These are phyloP conservation scores for Syzygium aqueum DNA, from an alignment of 345 rosid genomes.

Conservation along the genomic window DNA sequence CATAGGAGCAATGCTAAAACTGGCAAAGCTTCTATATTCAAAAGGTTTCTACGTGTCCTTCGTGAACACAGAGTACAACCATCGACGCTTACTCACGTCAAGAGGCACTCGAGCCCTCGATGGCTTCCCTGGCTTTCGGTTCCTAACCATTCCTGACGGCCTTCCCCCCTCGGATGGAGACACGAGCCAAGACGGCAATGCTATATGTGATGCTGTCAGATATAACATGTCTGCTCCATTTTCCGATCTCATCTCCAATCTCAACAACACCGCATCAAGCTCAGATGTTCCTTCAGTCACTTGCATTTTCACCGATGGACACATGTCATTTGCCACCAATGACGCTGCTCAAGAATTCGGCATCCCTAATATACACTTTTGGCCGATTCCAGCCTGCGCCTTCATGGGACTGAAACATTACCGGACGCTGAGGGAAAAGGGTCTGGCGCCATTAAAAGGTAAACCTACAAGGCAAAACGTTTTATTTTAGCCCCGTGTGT, in stretches of 20 bases:
- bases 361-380: background rate
- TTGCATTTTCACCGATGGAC: slow-evolving; percentile 3
- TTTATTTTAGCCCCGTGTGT: background rate
- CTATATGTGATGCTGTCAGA: background rate
- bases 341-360: background rate
- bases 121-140: slow-evolving; percentile 1
- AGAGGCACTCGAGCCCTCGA: background rate
- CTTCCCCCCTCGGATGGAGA: background rate
- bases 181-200: background rate
- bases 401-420: background rate
- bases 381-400: background rate
- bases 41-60: slow-evolving; percentile 1
- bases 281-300: background rate
- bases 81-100: background rate
- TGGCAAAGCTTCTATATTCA: background rate
- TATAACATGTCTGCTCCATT: background rate
- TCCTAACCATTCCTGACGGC: background rate
- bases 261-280: background rate
- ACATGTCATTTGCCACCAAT: background rate
- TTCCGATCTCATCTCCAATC: background rate
- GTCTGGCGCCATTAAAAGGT: slow-evolving; percentile 6
- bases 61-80: background rate
- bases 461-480: background rate
- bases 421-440: background rate
- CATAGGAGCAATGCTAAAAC: background rate